A percentile compares a stretch with the other conserved stretches of the same genome.
Conservation (phyloP, 768 basidiomycete species). For the Agrocybe praecox region DNA sequence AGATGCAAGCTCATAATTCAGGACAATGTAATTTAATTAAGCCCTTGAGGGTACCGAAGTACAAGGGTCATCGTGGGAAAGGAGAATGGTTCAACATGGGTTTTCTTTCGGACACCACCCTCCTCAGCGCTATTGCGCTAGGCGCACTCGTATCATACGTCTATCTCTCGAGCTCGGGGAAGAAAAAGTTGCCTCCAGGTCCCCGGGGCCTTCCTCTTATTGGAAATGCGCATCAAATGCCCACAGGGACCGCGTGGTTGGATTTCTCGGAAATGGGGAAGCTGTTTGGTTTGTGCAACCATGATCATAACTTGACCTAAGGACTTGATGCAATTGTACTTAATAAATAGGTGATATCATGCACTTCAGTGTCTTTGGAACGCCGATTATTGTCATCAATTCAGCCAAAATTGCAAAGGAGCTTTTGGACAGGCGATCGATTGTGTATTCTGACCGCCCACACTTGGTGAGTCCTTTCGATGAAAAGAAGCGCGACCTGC, state of each 20-base stretch:
- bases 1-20: too few relatives aligned
- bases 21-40: too few relatives aligned
- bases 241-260: slow-evolving; percentile 8
- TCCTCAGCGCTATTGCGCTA: too few relatives aligned
- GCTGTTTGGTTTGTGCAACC: slow-evolving; percentile 13
- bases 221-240: slow-evolving; percentile 16
- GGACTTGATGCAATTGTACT: neutral
- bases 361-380: slow-evolving; percentile 13
- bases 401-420: slow-evolving; percentile 17
- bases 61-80: too few relatives aligned
- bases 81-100: too few relatives aligned
- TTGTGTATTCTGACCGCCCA: slow-evolving; percentile 21
- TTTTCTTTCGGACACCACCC: too few relatives aligned
- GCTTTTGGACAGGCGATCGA: slow-evolving; percentile 18
- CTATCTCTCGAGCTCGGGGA: neutral
- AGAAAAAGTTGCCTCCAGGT: slow-evolving; percentile 8
- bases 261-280: slow-evolving; percentile 12
- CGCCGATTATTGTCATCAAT: slow-evolving; percentile 16
- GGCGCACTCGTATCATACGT: too few relatives aligned
- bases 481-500: neutral
- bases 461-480: slow-evolving; percentile 1
- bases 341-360: slow-evolving; percentile 12
- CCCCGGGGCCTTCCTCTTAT: slow-evolving; percentile 15
- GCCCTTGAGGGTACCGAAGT: too few relatives aligned
- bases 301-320: neutral